Conservation (phyloP, 441 rosid species). For the Hura crepitans region DNA sequence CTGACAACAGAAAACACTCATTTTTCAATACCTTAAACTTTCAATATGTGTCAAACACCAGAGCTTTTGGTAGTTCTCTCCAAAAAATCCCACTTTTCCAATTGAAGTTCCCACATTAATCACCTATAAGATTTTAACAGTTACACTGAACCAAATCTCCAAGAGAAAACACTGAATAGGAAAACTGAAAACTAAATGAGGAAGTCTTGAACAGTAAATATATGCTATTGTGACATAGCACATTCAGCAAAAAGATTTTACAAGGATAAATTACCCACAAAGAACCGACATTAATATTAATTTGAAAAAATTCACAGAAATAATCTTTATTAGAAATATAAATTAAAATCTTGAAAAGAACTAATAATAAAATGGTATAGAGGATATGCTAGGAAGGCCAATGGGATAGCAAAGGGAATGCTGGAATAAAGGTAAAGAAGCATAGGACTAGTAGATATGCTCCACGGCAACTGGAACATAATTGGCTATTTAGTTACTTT, state of each 20-base stretch:
- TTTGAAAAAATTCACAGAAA: neutral
- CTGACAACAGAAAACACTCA: neutral
- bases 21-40: constrained; percentile 60
- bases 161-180: neutral
- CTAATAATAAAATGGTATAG: neutral
- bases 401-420: neutral
- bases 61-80: constrained; percentile 54
- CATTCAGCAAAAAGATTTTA: neutral
- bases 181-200: neutral
- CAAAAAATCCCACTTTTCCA: constrained; percentile 78
- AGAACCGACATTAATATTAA: neutral
- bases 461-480: too few relatives aligned
- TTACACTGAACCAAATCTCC: neutral
- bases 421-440: neutral
- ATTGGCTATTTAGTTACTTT: neutral
- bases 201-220: neutral
- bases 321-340: too few relatives aligned
- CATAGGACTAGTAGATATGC: too few relatives aligned
- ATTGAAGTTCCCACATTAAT: constrained; percentile 89
- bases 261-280: neutral
- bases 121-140: constrained; percentile 45
- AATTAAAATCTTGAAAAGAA: too few relatives aligned
- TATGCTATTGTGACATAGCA: neutral
- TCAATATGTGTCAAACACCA: constrained; percentile 97
- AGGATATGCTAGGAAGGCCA: neutral